These are phyloP conservation scores for Diplodia scrobiculata DNA, from an alignment of 2,329 filamentous ascomycete species.

Conservation along the genomic window DNA sequence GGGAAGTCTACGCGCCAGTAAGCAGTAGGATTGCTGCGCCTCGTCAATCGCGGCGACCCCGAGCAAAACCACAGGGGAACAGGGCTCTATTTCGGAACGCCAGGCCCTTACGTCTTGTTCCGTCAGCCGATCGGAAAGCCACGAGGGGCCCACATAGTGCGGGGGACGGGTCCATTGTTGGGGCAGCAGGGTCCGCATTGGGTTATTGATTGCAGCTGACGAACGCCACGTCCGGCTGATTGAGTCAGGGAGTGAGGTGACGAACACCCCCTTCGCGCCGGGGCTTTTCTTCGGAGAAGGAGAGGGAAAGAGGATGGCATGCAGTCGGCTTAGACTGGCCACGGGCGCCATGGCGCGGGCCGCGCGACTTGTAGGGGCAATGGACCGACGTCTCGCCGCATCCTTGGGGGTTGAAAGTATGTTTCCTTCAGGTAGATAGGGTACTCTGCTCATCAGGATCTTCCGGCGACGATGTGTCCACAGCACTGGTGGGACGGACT, in stretches of 20 bases:
- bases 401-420: neutral
- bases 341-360: neutral
- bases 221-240: neutral
- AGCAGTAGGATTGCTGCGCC: neutral
- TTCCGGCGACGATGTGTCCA: neutral
- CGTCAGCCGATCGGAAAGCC: constrained; percentile 1
- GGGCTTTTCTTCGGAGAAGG: neutral
- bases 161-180: neutral
- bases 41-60: neutral
- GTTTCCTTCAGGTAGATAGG: neutral
- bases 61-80: neutral
- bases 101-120: neutral
- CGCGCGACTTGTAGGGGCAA: neutral
- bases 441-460: neutral
- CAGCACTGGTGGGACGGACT: neutral
- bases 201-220: neutral
- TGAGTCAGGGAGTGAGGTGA: neutral
- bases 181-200: neutral
- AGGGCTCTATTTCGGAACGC: constrained; percentile 4
- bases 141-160: constrained; percentile 5
- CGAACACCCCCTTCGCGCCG: neutral
- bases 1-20: neutral
- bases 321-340: neutral
- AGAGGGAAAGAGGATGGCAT: neutral
- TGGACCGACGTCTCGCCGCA: neutral